Percentiles rank a stretch among this genome's conserved stretches.
Conservation (phyloP, 2,329 filamentous ascomycete genomes). For the Alternaria sp. region DNA sequence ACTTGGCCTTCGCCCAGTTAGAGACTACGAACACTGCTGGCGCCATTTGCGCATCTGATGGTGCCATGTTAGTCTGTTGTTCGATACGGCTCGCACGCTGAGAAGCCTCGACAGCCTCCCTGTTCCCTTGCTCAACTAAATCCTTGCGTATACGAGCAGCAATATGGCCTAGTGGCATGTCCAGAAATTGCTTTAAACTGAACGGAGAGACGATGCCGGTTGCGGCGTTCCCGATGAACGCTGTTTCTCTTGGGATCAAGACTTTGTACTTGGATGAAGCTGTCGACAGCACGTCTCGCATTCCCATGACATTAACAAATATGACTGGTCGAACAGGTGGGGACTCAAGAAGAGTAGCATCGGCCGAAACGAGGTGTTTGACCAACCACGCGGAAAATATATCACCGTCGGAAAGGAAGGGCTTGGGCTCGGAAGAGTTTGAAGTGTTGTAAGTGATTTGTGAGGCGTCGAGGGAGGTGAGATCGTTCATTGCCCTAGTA, state of each 20-base stretch:
- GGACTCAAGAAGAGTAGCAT: constrained; percentile 12
- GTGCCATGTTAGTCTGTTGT: neutral
- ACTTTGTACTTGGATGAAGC: constrained; percentile 10
- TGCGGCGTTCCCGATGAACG: constrained; percentile 29
- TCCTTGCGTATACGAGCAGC: constrained; percentile 34
- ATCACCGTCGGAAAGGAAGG: constrained; percentile 34
- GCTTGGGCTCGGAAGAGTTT: constrained; percentile 9
- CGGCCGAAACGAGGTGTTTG: constrained; percentile 17
- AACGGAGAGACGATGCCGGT: constrained; percentile 18
- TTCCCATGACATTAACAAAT: constrained; percentile 37
- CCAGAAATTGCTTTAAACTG: constrained; percentile 20
- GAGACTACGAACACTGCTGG: constrained; percentile 17
- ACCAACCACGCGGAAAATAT: constrained; percentile 26
- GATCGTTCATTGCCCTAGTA: constrained; percentile 1
- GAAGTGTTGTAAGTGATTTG: constrained; percentile 6
- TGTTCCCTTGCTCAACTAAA: constrained; percentile 26
- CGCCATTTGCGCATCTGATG: neutral
- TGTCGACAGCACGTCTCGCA: constrained; percentile 29
- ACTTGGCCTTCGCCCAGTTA: constrained; percentile 29
- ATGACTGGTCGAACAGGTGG: constrained; percentile 21
- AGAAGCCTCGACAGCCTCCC: constrained; percentile 25
- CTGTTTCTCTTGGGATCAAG: constrained; percentile 22
- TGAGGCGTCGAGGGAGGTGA: constrained; percentile 9
- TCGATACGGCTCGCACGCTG: neutral
- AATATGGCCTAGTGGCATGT: constrained; percentile 29